Base-by-base conservation (phyloP, 805 yeast genomes). In the Blastobotrys muscicola region DNA sequence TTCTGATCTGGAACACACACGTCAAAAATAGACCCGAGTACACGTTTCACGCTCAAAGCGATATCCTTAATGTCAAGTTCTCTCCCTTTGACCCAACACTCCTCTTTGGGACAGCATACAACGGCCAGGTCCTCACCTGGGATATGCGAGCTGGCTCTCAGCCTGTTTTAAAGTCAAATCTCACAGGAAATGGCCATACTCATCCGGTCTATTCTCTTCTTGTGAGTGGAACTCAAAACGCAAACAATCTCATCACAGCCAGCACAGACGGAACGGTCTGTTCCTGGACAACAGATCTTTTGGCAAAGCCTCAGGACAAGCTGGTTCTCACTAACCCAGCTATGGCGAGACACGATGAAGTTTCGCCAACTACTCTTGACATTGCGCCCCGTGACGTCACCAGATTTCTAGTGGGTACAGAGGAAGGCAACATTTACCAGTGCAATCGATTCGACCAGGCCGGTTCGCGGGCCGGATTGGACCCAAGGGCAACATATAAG, bases 121-220 rank as follows among this genome's bases (percentile, higher is more conserved):
- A 70, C 52, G 82, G 82, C 2, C 70, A 66, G 42, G 45, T 76
- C 0, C 64, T 67, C 10, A 58, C 71, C n/a, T 76, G 80, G 80
- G 79, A 76, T 39, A 49, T 61, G 37, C 45, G 69, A 10, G 30
- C 60, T 5, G 50, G 59, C 11, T 11, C 50, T 10, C 50, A 54
- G 14, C 65, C 71, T 3, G 52, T 58, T 11, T 51, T 65, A 20
- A 49, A 49, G 4, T 59, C 71, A 3, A 58, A 63, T 1, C 38
- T 60, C 3, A 51, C 59, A 14, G 55, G 58, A 1, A 38, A 38
- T 3, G 66, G 64, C 3, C 70, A 66, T 31, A 42, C 62, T 1
- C 65, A 60, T 38, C 63, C 67, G 1, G 55, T 60, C 3, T 54
- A 51, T 20, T 50, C 62, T 2, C 42, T 67, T 3, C 54, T 55